Percentiles rank a stretch among this genome's conserved stretches.
Evolutionary conservation across 768 basidiomycete genomes (phyloP).

Genomic region (Suillus alpinus): DNA sequence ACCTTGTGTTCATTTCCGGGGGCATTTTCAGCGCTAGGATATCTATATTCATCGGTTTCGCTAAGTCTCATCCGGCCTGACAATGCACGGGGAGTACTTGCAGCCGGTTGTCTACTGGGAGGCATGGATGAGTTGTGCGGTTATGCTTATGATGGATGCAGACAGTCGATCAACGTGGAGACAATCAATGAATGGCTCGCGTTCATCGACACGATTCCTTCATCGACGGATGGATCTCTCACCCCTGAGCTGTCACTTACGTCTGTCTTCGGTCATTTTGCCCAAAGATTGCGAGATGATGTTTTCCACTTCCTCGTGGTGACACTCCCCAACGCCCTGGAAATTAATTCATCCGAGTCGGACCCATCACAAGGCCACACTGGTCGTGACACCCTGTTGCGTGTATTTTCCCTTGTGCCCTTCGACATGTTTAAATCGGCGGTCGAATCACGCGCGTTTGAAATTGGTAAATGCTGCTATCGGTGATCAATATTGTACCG

Average conservation of each 20-base stretch:
- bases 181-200: slow-evolving; percentile 76
- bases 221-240: slow-evolving; percentile 44
- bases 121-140: slow-evolving; percentile 85
- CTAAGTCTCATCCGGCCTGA: slow-evolving; percentile 65
- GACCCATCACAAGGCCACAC: slow-evolving; percentile 33
- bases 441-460: slow-evolving; percentile 75
- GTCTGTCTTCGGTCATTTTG: slow-evolving; percentile 74
- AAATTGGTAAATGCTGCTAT: slow-evolving; percentile 57
- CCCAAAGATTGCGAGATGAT: slow-evolving; percentile 71
- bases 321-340: slow-evolving; percentile 66
- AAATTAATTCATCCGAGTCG: slow-evolving; percentile 42
- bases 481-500: slow-evolving; percentile 5
- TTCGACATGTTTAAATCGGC: slow-evolving; percentile 87
- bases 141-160: slow-evolving; percentile 76
- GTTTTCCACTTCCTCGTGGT: slow-evolving; percentile 77
- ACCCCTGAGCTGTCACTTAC: slow-evolving; percentile 45
- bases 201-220: slow-evolving; percentile 62
- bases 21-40: slow-evolving; percentile 60
- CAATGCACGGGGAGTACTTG: slow-evolving; percentile 83
- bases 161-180: slow-evolving; percentile 70
- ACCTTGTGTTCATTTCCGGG: slow-evolving; percentile 18
- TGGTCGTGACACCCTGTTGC: slow-evolving; percentile 68
- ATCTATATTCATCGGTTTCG: slow-evolving; percentile 74
- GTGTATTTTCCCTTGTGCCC: slow-evolving; percentile 75
- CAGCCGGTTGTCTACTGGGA: slow-evolving; percentile 80